These are phyloP conservation scores for Dactylorhiza incarnata DNA, from an alignment of 106 monocot genomes.

Conservation along the genomic window DNA sequence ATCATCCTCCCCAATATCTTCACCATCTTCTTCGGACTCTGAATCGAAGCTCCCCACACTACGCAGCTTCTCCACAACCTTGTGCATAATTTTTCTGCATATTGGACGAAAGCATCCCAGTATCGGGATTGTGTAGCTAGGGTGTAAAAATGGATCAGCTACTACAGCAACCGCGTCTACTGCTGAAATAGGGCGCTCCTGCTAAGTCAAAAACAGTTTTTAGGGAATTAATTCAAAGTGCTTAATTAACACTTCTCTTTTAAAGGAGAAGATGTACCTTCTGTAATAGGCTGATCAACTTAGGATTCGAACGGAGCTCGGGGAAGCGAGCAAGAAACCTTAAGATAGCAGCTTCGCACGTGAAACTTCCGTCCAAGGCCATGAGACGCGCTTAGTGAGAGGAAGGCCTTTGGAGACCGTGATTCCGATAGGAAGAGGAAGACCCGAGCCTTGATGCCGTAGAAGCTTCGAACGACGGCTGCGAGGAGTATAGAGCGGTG, in stretches of 20 bases:
- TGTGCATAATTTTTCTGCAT: conserved; percentile 24
- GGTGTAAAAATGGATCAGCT: conserved; percentile 77
- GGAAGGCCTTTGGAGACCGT: too few species aligned
- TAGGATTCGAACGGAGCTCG: conserved; percentile 26
- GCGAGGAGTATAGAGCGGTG: too few species aligned
- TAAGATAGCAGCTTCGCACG: conserved; percentile 31
- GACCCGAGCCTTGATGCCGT: too few species aligned
- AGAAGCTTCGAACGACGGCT: too few species aligned
- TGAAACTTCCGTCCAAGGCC: conserved; percentile 14
- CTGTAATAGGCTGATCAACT: conserved; percentile 30
- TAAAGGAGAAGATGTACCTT: conserved; percentile 22
- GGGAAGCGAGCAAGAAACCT: conserved; percentile 67
- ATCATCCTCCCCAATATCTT: conserved; percentile 55
- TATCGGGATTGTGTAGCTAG: conserved; percentile 70
- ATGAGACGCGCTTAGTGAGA: too few species aligned
- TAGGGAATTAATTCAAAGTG: neutral
- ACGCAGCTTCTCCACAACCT: conserved; percentile 38
- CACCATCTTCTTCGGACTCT: conserved; percentile 16
- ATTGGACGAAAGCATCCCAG: conserved; percentile 87
- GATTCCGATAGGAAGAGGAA: too few species aligned
- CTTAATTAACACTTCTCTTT: neutral
- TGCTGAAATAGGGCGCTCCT: conserved; percentile 24
- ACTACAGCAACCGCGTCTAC: conserved; percentile 50
- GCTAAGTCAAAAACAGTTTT: neutral
- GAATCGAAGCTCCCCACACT: conserved; percentile 11